These are phyloP conservation scores for Capsaspora owczarzaki DNA, from an alignment of 78 protist species.

Conservation along the genomic window DNA sequence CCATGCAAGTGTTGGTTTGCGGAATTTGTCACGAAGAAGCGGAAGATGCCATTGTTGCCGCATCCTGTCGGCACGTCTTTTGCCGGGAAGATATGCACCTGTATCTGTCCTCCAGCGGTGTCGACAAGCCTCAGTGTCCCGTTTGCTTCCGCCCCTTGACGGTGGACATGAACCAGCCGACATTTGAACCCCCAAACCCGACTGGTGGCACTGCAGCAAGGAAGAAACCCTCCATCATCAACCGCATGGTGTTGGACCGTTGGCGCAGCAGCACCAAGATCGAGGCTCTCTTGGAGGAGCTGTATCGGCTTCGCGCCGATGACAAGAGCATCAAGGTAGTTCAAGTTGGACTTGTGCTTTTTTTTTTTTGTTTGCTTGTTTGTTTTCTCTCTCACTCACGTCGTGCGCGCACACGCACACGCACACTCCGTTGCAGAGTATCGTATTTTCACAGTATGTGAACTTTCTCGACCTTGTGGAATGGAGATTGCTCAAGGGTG, in stretches of 20 bases:
- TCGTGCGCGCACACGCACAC: neutral
- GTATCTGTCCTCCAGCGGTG: conserved; percentile 9
- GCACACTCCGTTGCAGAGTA: conserved; percentile 7
- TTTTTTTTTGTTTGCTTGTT: neutral
- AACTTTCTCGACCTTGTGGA: conserved; percentile 35
- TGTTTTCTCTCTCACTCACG: neutral
- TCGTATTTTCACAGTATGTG: conserved; percentile 48
- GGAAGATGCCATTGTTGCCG: conserved; percentile 20
- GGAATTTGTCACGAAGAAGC: conserved; percentile 35
- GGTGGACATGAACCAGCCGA: conserved; percentile 33
- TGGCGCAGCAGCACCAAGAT: conserved; percentile 37
- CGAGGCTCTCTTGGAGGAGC: conserved; percentile 62
- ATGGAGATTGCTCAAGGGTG: conserved; percentile 18
- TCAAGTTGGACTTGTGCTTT: neutral
- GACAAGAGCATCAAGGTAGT: neutral
- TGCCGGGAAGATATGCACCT: conserved; percentile 34
- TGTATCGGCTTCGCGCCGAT: neutral
- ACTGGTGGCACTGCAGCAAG: neutral
- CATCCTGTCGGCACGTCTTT: conserved; percentile 44
- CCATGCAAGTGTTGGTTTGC: conserved; percentile 12
- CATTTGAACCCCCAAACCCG: neutral
- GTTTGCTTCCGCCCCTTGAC: conserved; percentile 27
- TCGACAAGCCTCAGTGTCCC: conserved; percentile 26
- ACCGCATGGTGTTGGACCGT: conserved; percentile 9
- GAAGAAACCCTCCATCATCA: neutral